Evolutionary conservation across 2,329 filamentous ascomycete species (phyloP).

Genomic region (Xylaria sp.): DNA sequence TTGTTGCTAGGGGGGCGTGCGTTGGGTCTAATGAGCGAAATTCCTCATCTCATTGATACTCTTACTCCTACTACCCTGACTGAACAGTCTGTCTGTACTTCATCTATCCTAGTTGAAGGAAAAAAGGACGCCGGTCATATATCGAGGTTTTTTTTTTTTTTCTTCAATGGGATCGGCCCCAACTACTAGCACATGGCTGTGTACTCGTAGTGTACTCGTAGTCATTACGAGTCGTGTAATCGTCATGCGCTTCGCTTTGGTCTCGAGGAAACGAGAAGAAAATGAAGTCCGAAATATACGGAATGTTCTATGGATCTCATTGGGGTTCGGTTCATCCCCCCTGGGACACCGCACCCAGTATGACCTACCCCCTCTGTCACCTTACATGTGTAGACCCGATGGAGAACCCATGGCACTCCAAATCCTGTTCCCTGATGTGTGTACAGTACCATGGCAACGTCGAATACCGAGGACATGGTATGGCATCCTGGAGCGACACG

Average conservation of each 20-base stretch:
- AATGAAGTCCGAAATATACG: neutral
- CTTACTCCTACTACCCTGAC: no score
- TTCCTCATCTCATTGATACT: neutral
- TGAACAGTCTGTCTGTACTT: no score
- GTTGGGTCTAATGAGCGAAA: conserved; percentile 1
- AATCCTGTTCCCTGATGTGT: neutral
- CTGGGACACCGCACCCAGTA: neutral
- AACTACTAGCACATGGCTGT: no score
- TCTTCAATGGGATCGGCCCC: no score
- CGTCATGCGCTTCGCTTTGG: neutral
- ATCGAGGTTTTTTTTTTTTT: no score
- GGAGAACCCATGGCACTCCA: neutral
- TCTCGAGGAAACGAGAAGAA: neutral
- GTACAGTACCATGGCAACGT: neutral
- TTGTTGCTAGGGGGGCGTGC: no score
- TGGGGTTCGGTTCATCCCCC: neutral
- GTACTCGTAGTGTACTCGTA: no score
- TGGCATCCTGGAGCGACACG: conserved; percentile 7
- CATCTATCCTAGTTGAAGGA: no score
- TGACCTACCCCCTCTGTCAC: no score
- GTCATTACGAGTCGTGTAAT: no score
- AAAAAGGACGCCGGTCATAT: no score
- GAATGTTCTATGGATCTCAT: neutral
- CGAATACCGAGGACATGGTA: conserved; percentile 7
- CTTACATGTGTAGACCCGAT: neutral